These are phyloP conservation scores for Fraxinus sp. DNA, from an alignment of 305 asterid genomes.

Conservation along the genomic window DNA sequence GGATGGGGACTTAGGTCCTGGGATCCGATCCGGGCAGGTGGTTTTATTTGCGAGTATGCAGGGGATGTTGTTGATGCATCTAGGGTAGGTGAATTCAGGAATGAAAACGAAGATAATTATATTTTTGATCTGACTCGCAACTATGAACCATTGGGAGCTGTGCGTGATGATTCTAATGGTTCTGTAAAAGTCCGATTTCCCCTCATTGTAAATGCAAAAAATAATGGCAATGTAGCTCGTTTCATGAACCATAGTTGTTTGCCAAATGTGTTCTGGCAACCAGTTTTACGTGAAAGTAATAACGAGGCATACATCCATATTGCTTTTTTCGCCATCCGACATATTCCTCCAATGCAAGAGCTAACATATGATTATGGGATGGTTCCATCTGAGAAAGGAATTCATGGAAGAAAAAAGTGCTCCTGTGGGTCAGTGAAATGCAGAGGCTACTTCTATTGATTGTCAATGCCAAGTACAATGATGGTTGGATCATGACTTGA, in stretches of 20 bases:
- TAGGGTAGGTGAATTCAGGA: slow-evolving; percentile 29
- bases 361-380: slow-evolving; percentile 48
- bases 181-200: slow-evolving; percentile 35
- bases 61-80: slow-evolving; percentile 9
- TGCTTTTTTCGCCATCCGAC: slow-evolving; percentile 44
- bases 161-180: slow-evolving; percentile 30
- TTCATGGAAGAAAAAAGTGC: slow-evolving; percentile 42
- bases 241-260: slow-evolving; percentile 57
- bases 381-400: slow-evolving; percentile 33
- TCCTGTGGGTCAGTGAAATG: slow-evolving; percentile 43
- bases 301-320: slow-evolving; percentile 39
- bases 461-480: neutral
- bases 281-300: slow-evolving; percentile 40
- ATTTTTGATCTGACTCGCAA: slow-evolving; percentile 47
- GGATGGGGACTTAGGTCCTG: slow-evolving; percentile 64
- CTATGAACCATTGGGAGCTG: slow-evolving; percentile 32
- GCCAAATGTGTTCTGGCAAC: slow-evolving; percentile 51
- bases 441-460: slow-evolving; percentile 42
- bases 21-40: slow-evolving; percentile 53
- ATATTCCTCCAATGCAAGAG: slow-evolving; percentile 55
- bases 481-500: neutral
- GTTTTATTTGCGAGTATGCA: slow-evolving; percentile 50
- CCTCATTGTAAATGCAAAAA: slow-evolving; percentile 40
- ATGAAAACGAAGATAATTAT: slow-evolving; percentile 34
- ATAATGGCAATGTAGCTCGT: slow-evolving; percentile 51